Conservation (phyloP, 1,284 basidiomycete genomes). For the Malassezia globosa region DNA sequence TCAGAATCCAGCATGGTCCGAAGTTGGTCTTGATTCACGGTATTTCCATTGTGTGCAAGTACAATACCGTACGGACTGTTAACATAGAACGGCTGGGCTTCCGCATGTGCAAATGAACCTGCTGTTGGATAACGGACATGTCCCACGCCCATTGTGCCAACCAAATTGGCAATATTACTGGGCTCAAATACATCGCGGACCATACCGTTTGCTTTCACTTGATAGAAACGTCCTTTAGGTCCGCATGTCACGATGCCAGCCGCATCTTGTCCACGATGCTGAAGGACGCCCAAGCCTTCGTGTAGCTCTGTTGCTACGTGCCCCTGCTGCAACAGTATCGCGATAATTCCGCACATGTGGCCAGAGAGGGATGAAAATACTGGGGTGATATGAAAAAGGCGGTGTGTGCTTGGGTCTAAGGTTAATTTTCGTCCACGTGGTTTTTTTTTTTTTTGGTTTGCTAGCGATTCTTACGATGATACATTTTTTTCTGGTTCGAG, state of each 20-base stretch:
- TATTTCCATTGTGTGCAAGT: slow-evolving; percentile 96
- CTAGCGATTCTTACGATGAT: no score
- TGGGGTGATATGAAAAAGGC: no score
- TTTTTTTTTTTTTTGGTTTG: no score
- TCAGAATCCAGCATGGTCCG: slow-evolving; percentile 88
- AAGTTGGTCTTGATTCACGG: slow-evolving; percentile 80
- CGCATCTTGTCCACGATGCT: slow-evolving; percentile 73
- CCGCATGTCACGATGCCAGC: slow-evolving; percentile 97
- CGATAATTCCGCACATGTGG: slow-evolving; percentile 45
- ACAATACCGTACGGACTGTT: slow-evolving; percentile 98
- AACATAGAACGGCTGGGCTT: slow-evolving; percentile 99
- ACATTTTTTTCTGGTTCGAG: no score
- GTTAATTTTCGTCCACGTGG: no score
- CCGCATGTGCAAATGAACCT: slow-evolving; percentile 86
- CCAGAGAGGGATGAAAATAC: no score
- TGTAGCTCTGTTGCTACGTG: slow-evolving; percentile 43
- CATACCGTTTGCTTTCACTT: slow-evolving; percentile 99
- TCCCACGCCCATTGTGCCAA: slow-evolving; percentile 93
- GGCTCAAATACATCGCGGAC: slow-evolving; percentile 93
- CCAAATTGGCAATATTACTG: slow-evolving; percentile 62
- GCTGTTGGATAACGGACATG: slow-evolving; percentile 84
- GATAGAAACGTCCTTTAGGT: slow-evolving; percentile 84
- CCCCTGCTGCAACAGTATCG: slow-evolving; percentile 35
- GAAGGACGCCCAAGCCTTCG: slow-evolving; percentile 45
- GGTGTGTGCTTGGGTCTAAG: no score